A percentile compares a stretch with the other conserved stretches of the same genome.
Evolutionary conservation across 2,329 filamentous ascomycete genomes (phyloP).

Genomic region (Verticillium nonalfalfae): DNA sequence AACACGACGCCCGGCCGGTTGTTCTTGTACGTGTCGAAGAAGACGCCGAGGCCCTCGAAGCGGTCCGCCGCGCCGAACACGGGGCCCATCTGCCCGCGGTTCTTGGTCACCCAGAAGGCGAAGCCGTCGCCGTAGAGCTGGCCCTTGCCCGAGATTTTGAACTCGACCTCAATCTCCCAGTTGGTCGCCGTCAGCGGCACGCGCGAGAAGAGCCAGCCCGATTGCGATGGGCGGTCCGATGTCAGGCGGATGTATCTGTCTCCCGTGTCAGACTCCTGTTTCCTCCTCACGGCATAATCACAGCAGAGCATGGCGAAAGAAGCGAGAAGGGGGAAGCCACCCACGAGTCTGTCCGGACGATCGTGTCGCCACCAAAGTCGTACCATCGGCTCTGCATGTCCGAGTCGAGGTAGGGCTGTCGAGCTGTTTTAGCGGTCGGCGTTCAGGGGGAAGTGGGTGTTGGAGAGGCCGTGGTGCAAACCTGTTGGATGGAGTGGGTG

Average conservation of each 20-base stretch:
- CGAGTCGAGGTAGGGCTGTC: slow-evolving; percentile 89
- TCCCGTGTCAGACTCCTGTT: slow-evolving; percentile 14
- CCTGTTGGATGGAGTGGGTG: slow-evolving; percentile 77
- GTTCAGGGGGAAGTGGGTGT: not conserved
- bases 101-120: slow-evolving; percentile 96
- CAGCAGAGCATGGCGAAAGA: no score
- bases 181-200: slow-evolving; percentile 95
- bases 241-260: slow-evolving; percentile 84
- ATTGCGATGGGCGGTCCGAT: slow-evolving; percentile 82
- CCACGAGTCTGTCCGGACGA: slow-evolving; percentile 68
- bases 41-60: slow-evolving; percentile 92
- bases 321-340: slow-evolving; percentile 16
- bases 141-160: slow-evolving; percentile 84
- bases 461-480: slow-evolving; percentile 22
- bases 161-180: slow-evolving; percentile 97
- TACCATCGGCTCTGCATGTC: slow-evolving; percentile 99
- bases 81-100: slow-evolving; percentile 70
- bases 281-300: not conserved
- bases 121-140: slow-evolving; percentile 94
- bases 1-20: slow-evolving; percentile 93
- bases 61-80: slow-evolving; percentile 86
- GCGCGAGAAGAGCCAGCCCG: slow-evolving; percentile 89
- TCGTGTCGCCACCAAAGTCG: slow-evolving; percentile 94
- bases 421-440: slow-evolving; percentile 7
- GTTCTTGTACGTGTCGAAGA: slow-evolving; percentile 99